Conservation (phyloP, 1,284 basidiomycete genomes). For the Coriolopsis trogii region DNA sequence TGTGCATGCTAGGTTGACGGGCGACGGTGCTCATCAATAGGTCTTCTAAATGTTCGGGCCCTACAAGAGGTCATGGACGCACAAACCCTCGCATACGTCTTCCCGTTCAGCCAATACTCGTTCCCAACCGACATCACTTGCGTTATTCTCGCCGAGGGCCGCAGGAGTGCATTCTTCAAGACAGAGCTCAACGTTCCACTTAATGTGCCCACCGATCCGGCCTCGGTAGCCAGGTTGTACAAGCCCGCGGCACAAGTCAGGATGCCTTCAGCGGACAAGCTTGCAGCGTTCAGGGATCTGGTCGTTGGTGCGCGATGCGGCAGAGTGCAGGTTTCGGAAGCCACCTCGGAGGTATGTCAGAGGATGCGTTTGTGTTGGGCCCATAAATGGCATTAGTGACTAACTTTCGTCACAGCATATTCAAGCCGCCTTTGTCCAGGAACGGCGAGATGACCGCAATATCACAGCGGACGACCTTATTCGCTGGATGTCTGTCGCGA, state of each 20-base stretch:
- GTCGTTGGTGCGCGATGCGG: slow-evolving; percentile 51
- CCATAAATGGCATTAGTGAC: background rate
- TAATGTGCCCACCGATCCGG: slow-evolving; percentile 25
- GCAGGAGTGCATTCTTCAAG: slow-evolving; percentile 70
- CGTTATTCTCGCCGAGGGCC: slow-evolving; percentile 68
- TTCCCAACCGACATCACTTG: slow-evolving; percentile 78
- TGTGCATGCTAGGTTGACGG: background rate
- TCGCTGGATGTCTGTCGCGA: slow-evolving; percentile 63
- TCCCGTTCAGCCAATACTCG: slow-evolving; percentile 77
- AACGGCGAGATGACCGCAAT: slow-evolving; percentile 49
- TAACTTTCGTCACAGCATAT: slow-evolving; percentile 51
- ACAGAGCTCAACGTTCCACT: slow-evolving; percentile 58
- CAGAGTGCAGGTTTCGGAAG: slow-evolving; percentile 52
- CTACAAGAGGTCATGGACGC: slow-evolving; percentile 69
- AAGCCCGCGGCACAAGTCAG: slow-evolving; percentile 45
- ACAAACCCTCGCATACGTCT: slow-evolving; percentile 78
- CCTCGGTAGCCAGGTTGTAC: slow-evolving; percentile 43
- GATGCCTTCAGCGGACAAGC: slow-evolving; percentile 46
- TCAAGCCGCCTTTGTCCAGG: slow-evolving; percentile 72
- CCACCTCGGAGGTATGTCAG: slow-evolving; percentile 52
- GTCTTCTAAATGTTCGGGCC: slow-evolving; percentile 69
- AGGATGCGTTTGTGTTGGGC: background rate
- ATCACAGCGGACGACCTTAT: slow-evolving; percentile 65
- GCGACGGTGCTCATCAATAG: slow-evolving; percentile 35
- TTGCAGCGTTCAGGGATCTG: slow-evolving; percentile 57